phyloP scores from a whole-genome alignment of 768 basidiomycete species.

The Cystofilobasidium bisporidii region DNA sequence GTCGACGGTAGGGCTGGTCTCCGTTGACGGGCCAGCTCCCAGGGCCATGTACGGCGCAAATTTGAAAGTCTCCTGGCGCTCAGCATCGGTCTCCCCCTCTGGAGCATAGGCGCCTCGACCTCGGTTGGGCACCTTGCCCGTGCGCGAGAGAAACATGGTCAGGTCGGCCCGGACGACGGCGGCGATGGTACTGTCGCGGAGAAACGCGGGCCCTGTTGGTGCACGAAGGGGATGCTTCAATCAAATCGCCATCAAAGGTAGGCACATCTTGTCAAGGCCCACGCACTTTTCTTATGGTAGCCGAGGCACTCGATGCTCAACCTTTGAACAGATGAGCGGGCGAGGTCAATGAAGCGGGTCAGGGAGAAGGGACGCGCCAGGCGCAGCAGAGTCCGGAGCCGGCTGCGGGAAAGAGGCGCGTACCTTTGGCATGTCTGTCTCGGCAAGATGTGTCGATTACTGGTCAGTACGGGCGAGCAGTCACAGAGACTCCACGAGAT shows the following conservation, averaged over 20 bases:
- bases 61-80: background rate
- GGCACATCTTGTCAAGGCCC: too few species aligned
- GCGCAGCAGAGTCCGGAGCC: background rate
- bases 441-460: background rate
- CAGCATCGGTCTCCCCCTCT: background rate
- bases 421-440: background rate
- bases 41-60: background rate
- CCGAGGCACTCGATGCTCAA: constrained; percentile 1
- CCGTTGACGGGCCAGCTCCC: too few species aligned
- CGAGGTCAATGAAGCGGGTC: too few species aligned
- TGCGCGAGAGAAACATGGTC: background rate
- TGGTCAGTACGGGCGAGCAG: background rate
- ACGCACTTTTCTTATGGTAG: constrained; percentile 5
- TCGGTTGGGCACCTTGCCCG: constrained; percentile 3
- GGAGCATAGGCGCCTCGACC: too few species aligned
- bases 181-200: background rate
- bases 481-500: background rate
- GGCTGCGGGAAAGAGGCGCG: background rate
- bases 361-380: too few species aligned
- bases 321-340: background rate
- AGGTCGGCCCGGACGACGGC: background rate
- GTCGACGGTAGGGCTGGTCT: too few species aligned
- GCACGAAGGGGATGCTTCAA: background rate
- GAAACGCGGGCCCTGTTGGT: background rate
- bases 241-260: background rate